Evolutionary conservation across 768 basidiomycete genomes (phyloP).

Genomic region (Rhodosporidiobolus sp.): DNA sequence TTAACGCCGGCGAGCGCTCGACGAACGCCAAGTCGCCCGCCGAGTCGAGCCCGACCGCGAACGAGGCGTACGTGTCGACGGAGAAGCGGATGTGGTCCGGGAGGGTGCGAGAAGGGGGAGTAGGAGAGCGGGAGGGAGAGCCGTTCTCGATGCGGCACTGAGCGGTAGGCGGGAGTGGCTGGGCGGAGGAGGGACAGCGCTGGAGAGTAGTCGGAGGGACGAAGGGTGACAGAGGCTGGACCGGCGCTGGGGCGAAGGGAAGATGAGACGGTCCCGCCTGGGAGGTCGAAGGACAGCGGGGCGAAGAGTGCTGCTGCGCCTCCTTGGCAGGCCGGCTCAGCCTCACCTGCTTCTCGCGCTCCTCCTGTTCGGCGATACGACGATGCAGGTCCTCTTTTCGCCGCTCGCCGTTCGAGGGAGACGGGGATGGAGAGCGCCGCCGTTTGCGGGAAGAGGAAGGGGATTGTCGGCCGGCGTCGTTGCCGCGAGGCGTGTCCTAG

Average conservation of each 20-base stretch:
- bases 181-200: too few relatives aligned
- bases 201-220: too few relatives aligned
- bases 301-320: too few relatives aligned
- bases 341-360: too few relatives aligned
- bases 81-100: neutral
- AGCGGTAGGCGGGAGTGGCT: neutral
- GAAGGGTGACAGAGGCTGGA: too few relatives aligned
- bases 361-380: neutral
- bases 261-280: neutral
- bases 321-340: too few relatives aligned
- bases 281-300: neutral
- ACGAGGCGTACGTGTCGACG: neutral
- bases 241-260: too few relatives aligned
- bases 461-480: neutral
- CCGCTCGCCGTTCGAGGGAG: neutral
- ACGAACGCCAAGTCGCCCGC: neutral
- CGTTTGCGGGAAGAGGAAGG: neutral
- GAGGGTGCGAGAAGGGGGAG: neutral
- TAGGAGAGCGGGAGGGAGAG: neutral
- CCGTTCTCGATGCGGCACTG: neutral
- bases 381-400: neutral
- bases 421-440: neutral
- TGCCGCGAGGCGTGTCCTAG: neutral
- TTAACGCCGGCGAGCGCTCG: neutral
- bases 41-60: neutral